Percentiles rank a stretch among this genome's conserved stretches.
Evolutionary conservation across 768 basidiomycete genomes (phyloP).

Genomic region (Neoboletus magnificus): DNA sequence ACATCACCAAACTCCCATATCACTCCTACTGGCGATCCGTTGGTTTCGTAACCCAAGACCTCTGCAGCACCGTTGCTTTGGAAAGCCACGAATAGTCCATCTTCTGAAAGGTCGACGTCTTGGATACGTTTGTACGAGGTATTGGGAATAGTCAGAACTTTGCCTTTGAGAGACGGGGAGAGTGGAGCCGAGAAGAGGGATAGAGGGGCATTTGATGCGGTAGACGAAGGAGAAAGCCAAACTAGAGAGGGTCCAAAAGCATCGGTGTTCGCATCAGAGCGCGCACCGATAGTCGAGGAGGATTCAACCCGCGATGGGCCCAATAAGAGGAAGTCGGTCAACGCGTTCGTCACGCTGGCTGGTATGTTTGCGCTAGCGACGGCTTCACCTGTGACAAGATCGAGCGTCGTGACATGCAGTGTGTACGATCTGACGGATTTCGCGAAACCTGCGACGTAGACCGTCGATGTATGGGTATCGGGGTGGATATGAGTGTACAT

Average conservation of each 20-base stretch:
- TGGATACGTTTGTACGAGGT: conserved; percentile 48
- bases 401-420: conserved; percentile 63
- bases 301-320: conserved; percentile 16
- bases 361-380: conserved; percentile 50
- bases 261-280: background rate
- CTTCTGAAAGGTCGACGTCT: conserved; percentile 55
- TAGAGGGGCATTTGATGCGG: conserved; percentile 3
- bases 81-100: conserved; percentile 61
- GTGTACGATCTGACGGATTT: conserved; percentile 50
- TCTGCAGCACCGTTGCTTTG: conserved; percentile 53
- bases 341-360: conserved; percentile 41
- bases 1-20: conserved; percentile 57
- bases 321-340: conserved; percentile 37
- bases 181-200: conserved; percentile 40
- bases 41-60: conserved; percentile 45
- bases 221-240: conserved; percentile 35
- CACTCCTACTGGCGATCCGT: conserved; percentile 40
- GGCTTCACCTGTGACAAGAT: conserved; percentile 50
- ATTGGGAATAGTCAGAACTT: conserved; percentile 41
- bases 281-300: background rate
- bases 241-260: conserved; percentile 21
- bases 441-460: conserved; percentile 54
- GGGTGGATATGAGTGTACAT: conserved; percentile 61
- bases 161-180: conserved; percentile 48
- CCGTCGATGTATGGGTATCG: conserved; percentile 45